Conservation (phyloP, 2,329 filamentous ascomycete species). For the Fusarium pseudonygamai region DNA sequence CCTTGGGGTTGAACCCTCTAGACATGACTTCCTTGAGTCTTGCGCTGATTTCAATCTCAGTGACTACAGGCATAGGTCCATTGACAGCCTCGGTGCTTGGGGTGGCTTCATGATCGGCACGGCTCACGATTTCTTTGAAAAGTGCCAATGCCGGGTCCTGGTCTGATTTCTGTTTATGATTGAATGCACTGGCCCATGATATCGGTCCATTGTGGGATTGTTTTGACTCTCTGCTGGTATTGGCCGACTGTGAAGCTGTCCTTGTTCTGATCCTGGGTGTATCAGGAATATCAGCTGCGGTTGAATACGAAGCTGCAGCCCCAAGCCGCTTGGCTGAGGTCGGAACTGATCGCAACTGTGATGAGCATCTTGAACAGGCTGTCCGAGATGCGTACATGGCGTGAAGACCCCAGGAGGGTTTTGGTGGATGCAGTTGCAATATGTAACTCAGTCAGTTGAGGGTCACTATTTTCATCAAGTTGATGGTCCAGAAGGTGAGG, state of each 20-base stretch:
- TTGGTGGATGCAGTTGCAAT: slow-evolving; percentile 2
- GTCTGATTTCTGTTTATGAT: background rate
- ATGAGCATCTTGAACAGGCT: slow-evolving; percentile 49
- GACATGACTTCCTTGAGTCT: slow-evolving; percentile 43
- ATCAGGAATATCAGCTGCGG: slow-evolving; percentile 27
- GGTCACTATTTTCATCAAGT: slow-evolving; percentile 36
- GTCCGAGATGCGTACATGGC: slow-evolving; percentile 49
- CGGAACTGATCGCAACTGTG: slow-evolving; percentile 38
- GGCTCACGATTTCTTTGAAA: slow-evolving; percentile 50
- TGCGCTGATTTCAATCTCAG: slow-evolving; percentile 45
- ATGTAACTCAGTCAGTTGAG: slow-evolving; percentile 17
- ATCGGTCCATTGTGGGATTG: background rate
- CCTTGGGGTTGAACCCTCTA: background rate
- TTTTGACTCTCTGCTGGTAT: slow-evolving; percentile 3
- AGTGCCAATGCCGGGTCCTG: slow-evolving; percentile 45
- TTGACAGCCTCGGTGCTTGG: background rate
- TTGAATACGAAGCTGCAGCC: slow-evolving; percentile 38
- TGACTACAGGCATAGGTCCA: slow-evolving; percentile 15
- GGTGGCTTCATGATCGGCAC: background rate
- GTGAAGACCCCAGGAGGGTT: slow-evolving; percentile 12
- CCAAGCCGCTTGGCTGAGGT: slow-evolving; percentile 31
- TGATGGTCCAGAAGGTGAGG: slow-evolving; percentile 9
- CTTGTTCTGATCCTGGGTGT: slow-evolving; percentile 4
- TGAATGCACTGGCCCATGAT: background rate
- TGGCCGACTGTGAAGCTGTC: slow-evolving; percentile 6